Evolutionary conservation across 129 eudicot species (phyloP), one percentile per base, ranked within the genome.

Genomic region (Escallonia herrerae): DNA sequence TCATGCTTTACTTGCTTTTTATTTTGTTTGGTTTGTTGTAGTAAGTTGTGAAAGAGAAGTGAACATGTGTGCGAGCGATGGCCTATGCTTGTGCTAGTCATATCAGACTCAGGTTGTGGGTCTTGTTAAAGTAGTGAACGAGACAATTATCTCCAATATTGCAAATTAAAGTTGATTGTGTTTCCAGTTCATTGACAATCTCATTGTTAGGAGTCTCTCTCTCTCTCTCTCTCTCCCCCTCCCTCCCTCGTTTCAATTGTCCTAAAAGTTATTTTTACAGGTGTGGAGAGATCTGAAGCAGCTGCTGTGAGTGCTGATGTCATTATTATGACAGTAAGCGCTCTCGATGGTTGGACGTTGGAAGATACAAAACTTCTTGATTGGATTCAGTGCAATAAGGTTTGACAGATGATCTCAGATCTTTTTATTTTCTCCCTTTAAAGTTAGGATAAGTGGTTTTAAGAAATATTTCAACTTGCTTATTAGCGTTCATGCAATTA

Each of bases 241-340:
- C 22, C 51, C 38, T 47, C 12, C 8, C 52, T 56, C 15, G 40
- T 22, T 45, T 42, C 4, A 5, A 6, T 53, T 14, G 43, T 10
- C 14, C 5, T 54, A 37, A 2, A 40, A 50, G 37, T 49, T 65
- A 48, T 68, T 57, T 60, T 75, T 64, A 14, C 66, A 90, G 96
- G 98, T 63, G 98, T 91, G 11, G 95, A 91, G 72, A 91, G 98
- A 78, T 91, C 98, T 15, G 86, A 88, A 77, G 95, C 96, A 43
- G 98, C 80, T 55, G 98, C 96, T n/a, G 67, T 64, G 68, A 72
- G 89, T 70, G 95, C 98, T 52, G 98, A 91, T 78, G 87, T 91
- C 41, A 73, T 91, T 62, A 76, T 91, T 62, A 81, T 91, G 90
- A 79, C 90, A n/a, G 81, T 83, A 58, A 91, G 95, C 85, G 98